Conservation (phyloP, 768 basidiomycete species). For the Pisolithus marmoratus region DNA sequence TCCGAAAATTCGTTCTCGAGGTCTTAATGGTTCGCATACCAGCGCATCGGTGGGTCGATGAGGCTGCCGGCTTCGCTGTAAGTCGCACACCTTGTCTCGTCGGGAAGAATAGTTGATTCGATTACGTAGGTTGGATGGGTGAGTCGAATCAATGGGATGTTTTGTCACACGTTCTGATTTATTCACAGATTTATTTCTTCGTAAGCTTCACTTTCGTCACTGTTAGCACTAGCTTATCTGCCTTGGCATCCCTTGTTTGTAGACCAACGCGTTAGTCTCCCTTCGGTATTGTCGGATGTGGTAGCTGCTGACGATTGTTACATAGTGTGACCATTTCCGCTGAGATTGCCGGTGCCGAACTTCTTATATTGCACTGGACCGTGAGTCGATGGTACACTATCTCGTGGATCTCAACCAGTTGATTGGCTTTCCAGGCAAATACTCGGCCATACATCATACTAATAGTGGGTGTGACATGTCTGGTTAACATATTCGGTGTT, state of each 20-base stretch:
- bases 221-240: not conserved
- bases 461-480: slow-evolving; percentile 46
- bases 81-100: slow-evolving; percentile 24
- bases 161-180: not conserved
- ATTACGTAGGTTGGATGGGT: slow-evolving; percentile 23
- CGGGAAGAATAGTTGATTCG: not conserved
- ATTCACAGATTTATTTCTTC: slow-evolving; percentile 48
- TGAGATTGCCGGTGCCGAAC: slow-evolving; percentile 66
- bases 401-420: not conserved
- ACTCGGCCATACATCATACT: slow-evolving; percentile 52
- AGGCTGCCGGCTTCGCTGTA: slow-evolving; percentile 52
- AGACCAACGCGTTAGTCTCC: slow-evolving; percentile 10
- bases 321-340: slow-evolving; percentile 56
- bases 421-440: slow-evolving; percentile 15
- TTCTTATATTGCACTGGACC: slow-evolving; percentile 73
- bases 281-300: not conserved
- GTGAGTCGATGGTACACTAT: slow-evolving; percentile 26
- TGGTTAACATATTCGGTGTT: slow-evolving; percentile 68
- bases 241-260: slow-evolving; percentile 19
- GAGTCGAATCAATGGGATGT: slow-evolving; percentile 11
- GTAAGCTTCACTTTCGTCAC: slow-evolving; percentile 27
- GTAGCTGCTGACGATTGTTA: not conserved
- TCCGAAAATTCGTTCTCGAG: not conserved
- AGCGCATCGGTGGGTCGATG: slow-evolving; percentile 56
- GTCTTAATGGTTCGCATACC: not conserved